phyloP scores from a whole-genome alignment of 2,329 filamentous ascomycete genomes.

The Thermomyces lanuginosus region DNA sequence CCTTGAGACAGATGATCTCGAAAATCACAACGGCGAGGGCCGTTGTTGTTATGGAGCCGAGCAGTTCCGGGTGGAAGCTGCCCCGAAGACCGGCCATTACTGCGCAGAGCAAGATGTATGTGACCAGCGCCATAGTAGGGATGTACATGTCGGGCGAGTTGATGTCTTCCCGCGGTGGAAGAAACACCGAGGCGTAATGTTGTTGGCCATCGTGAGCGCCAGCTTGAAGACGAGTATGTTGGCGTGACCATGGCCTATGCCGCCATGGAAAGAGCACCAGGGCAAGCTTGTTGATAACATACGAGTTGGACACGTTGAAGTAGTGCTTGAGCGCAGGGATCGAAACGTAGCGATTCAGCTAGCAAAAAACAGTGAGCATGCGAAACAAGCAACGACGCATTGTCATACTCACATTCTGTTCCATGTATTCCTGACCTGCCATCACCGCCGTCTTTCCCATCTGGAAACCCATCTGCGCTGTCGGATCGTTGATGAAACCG shows the following conservation, averaged over 20 bases:
- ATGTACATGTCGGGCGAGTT: constrained; percentile 99
- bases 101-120: constrained; percentile 87
- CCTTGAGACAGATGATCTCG: constrained; percentile 78
- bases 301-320: constrained; percentile 97
- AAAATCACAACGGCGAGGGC: constrained; percentile 69
- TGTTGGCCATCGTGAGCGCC: constrained; percentile 38
- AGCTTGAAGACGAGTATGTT: constrained; percentile 45
- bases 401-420: constrained; percentile 61
- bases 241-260: constrained; percentile 92
- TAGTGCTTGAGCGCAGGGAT: constrained; percentile 92
- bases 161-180: constrained; percentile 84
- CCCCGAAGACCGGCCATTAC: constrained; percentile 78
- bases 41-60: constrained; percentile 75
- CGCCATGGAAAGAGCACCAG: constrained; percentile 95
- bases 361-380: constrained; percentile 1
- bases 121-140: constrained; percentile 91
- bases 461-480: constrained; percentile 86
- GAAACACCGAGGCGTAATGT: constrained; percentile 44
- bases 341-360: constrained; percentile 74
- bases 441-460: constrained; percentile 83
- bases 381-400: neutral
- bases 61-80: constrained; percentile 81
- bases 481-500: constrained; percentile 89
- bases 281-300: constrained; percentile 83
- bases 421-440: constrained; percentile 84